These are phyloP conservation scores for Bonnemaisonia californica DNA, from an alignment of 31 red algal species.

Conservation along the genomic window DNA sequence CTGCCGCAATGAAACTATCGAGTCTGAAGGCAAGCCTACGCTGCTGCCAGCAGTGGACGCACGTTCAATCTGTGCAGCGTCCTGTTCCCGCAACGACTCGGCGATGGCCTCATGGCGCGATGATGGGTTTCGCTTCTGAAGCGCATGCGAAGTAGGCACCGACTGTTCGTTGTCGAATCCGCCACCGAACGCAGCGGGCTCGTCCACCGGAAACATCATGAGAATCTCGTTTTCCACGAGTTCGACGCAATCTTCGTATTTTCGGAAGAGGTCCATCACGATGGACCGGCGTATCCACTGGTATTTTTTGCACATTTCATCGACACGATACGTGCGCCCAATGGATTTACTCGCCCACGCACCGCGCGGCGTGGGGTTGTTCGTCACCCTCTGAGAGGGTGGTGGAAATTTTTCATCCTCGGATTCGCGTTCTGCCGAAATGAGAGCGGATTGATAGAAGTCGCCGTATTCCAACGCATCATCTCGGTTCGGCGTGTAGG, in stretches of 20 bases:
- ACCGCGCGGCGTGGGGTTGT: conserved; percentile 11
- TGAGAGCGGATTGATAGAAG: neutral
- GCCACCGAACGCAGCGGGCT: conserved; percentile 49
- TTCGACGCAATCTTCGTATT: conserved; percentile 54
- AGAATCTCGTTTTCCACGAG: conserved; percentile 58
- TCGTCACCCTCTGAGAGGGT: neutral
- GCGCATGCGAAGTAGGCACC: neutral
- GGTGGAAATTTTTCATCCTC: neutral
- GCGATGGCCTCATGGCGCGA: conserved; percentile 19
- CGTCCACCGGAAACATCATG: conserved; percentile 53
- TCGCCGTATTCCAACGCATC: neutral
- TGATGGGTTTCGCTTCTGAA: neutral
- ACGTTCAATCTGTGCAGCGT: conserved; percentile 14
- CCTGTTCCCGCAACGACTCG: conserved; percentile 44
- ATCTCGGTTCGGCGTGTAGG: neutral
- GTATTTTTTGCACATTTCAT: conserved; percentile 35
- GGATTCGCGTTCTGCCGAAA: neutral
- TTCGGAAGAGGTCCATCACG: conserved; percentile 27
- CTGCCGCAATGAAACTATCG: conserved; percentile 21
- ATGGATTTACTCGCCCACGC: conserved; percentile 55
- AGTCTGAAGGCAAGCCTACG: neutral
- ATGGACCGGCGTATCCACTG: conserved; percentile 41
- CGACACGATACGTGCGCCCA: conserved; percentile 35
- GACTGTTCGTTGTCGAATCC: neutral
- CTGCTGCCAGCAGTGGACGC: neutral